phyloP scores from a whole-genome alignment of 2,329 filamentous ascomycete genomes.

The Phialophora expanda region DNA sequence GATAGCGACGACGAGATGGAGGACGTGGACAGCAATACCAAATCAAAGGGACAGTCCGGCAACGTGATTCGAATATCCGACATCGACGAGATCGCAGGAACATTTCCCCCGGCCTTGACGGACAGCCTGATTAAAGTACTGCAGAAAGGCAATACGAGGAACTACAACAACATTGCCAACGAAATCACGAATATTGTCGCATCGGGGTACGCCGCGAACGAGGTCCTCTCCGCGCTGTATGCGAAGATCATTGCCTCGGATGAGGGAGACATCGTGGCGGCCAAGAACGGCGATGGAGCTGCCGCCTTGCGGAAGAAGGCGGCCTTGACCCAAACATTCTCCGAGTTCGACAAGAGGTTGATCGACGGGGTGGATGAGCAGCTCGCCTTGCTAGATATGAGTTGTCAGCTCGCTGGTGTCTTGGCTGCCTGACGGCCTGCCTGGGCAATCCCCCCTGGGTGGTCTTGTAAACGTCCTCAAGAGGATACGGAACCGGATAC shows the following conservation, averaged over 20 bases:
- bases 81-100: slow-evolving; percentile 93
- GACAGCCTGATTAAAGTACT: slow-evolving; percentile 62
- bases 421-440: slow-evolving; percentile 19
- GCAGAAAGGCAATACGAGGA: slow-evolving; percentile 75
- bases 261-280: slow-evolving; percentile 60
- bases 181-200: slow-evolving; percentile 90
- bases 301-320: slow-evolving; percentile 78
- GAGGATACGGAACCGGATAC: neutral
- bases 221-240: slow-evolving; percentile 85
- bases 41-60: slow-evolving; percentile 44
- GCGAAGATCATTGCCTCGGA: slow-evolving; percentile 84
- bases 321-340: slow-evolving; percentile 85
- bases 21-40: slow-evolving; percentile 50
- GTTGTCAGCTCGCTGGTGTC: slow-evolving; percentile 73
- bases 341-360: slow-evolving; percentile 89
- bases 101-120: slow-evolving; percentile 80
- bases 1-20: slow-evolving; percentile 67
- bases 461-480: neutral
- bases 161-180: slow-evolving; percentile 74
- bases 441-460: neutral
- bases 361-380: slow-evolving; percentile 97
- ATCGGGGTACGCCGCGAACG: slow-evolving; percentile 94
- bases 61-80: slow-evolving; percentile 71
- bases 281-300: slow-evolving; percentile 1
- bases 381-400: slow-evolving; percentile 82